Base-by-base conservation (phyloP, 192 early-diverging fungal genomes). In the Backusella morwellensis region DNA sequence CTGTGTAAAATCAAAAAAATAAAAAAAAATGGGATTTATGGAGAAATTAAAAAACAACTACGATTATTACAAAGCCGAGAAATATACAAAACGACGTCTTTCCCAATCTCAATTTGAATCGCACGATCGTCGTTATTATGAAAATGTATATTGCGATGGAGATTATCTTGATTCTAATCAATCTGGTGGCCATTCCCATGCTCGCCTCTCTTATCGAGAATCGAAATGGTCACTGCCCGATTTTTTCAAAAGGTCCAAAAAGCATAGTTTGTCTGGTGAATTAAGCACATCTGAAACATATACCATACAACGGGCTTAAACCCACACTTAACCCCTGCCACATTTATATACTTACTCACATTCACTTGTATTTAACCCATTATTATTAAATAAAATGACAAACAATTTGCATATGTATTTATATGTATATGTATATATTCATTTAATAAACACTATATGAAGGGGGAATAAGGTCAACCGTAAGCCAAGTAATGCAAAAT, bases 21-120 rank as follows among this genome's bases (percentile, higher is more conserved):
- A 7, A 26, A 26, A 56, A 56, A 82, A 38, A 87, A 91, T 81
- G 80, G 80, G 80, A 34, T 29, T 77, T 15, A 63, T 81, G 59
- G 67, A 59, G 2, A 71, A 66, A 29, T 36, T 81, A 21, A 42
- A 54, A 35, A 35, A 66, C 26, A 56, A 75, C 17, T 68, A 70
- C 44, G 80, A 77, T 14, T 36, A 77, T 14, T 36, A 42, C 8
- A 44, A 72, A 59, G 54, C 77, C 29, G 75, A 81, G 3, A 73
- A 77, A 68, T 81, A 81, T 40, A 81, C 80, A 6, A 77, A 66
- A 32, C 67, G 80, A 52, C 71, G 80, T 26, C 59, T 41, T 21
- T 73, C 74, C 7, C 75, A 80, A 54, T 68, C 75, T 6, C 44
- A 67, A 17, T 80, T 80, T 56, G 66, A 80, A 38, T 69, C 38